phyloP scores from a whole-genome alignment of 306 rosid genomes.

The Arachis stenosperma region DNA sequence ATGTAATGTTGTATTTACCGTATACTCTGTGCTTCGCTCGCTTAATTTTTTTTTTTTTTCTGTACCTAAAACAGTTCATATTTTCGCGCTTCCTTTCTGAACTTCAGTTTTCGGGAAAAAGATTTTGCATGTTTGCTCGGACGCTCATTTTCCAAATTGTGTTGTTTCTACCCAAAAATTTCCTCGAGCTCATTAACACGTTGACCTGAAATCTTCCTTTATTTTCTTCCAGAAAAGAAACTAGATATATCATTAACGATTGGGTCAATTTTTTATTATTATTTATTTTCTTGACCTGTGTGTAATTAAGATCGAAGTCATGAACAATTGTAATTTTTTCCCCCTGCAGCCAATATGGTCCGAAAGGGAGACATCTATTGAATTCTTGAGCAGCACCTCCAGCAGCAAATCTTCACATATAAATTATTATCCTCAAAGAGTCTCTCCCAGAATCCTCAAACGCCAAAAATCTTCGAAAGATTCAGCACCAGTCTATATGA shows the following conservation, averaged over 20 bases:
- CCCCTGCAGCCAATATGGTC: slow-evolving; percentile 85
- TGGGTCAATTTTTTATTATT: too few relatives aligned
- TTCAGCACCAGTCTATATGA: slow-evolving; percentile 41
- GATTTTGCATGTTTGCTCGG: too few relatives aligned
- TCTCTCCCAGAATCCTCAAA: slow-evolving; percentile 46
- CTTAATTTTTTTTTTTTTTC: background rate
- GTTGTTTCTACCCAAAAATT: too few relatives aligned
- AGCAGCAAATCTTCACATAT: slow-evolving; percentile 39
- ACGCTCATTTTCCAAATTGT: too few relatives aligned
- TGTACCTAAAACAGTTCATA: background rate
- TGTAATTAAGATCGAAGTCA: background rate
- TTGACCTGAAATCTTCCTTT: too few relatives aligned
- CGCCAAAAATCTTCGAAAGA: slow-evolving; percentile 45
- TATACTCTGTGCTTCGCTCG: background rate
- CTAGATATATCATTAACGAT: too few relatives aligned
- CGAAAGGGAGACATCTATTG: slow-evolving; percentile 60
- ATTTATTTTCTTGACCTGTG: background rate
- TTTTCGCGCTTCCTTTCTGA: background rate
- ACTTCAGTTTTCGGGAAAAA: too few relatives aligned
- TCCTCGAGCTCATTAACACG: too few relatives aligned
- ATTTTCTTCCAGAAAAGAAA: too few relatives aligned
- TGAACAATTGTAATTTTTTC: too few relatives aligned
- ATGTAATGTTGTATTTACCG: slow-evolving; percentile 56
- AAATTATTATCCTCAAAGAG: slow-evolving; percentile 61
- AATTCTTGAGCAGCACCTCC: slow-evolving; percentile 45